Evolutionary conservation across 2,329 filamentous ascomycete species (phyloP).

Genomic region (Apiospora saccharicola): DNA sequence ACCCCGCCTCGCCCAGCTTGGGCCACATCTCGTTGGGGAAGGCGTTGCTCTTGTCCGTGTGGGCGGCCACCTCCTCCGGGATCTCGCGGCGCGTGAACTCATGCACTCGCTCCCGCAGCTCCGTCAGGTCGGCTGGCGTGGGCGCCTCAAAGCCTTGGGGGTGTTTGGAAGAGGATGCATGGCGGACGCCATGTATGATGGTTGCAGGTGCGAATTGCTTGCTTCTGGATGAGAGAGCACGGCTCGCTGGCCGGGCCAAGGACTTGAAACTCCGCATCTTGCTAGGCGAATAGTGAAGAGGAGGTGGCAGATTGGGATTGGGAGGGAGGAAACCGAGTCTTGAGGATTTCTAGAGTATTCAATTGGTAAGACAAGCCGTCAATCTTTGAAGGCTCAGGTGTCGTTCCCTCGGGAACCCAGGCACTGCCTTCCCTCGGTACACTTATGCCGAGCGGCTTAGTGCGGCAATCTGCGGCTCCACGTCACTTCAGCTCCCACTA

Average conservation of each 20-base stretch:
- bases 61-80: constrained; percentile 79
- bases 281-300: background rate
- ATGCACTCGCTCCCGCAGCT: constrained; percentile 83
- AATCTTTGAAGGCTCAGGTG: constrained; percentile 15
- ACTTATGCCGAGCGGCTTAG: constrained; percentile 33
- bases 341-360: background rate
- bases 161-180: constrained; percentile 66
- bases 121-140: constrained; percentile 74
- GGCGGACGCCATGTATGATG: constrained; percentile 43
- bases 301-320: background rate
- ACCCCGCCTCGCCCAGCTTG: constrained; percentile 89
- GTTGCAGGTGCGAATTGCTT: constrained; percentile 17
- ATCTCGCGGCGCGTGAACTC: constrained; percentile 93
- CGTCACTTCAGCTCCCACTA: constrained; percentile 13
- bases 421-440: constrained; percentile 18
- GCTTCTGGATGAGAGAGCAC: constrained; percentile 27
- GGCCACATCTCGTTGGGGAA: constrained; percentile 94
- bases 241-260: constrained; percentile 43
- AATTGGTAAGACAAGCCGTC: constrained; percentile 6
- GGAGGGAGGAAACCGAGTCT: background rate
- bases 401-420: background rate
- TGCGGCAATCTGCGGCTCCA: constrained; percentile 35
- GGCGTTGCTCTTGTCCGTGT: constrained; percentile 84
- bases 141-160: constrained; percentile 72
- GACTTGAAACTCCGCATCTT: constrained; percentile 48